phyloP scores from a whole-genome alignment of 768 basidiomycete genomes.

The Boletus rex-veris region DNA sequence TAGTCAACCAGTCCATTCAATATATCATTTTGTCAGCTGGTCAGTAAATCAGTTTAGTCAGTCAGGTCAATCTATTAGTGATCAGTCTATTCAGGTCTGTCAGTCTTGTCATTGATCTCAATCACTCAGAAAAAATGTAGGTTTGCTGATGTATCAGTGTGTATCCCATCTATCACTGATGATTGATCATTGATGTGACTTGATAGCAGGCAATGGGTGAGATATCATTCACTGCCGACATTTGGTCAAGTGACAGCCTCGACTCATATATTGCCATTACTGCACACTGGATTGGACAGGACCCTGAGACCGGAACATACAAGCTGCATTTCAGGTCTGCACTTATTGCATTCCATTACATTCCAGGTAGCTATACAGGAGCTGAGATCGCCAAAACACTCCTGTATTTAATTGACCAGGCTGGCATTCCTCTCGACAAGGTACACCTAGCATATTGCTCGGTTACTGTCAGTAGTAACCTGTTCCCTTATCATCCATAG shows the following conservation, averaged over 20 bases:
- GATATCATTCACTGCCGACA: too few species aligned
- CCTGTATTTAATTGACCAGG: background rate
- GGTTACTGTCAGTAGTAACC: background rate
- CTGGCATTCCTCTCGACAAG: slow-evolving; percentile 7
- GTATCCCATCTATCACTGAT: too few species aligned
- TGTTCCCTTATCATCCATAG: slow-evolving; percentile 6
- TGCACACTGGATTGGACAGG: background rate
- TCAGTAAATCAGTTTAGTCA: too few species aligned
- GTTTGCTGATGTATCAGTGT: too few species aligned
- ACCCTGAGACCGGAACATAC: background rate
- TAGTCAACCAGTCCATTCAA: too few species aligned
- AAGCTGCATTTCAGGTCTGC: background rate
- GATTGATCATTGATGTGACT: too few species aligned
- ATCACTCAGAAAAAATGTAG: too few species aligned
- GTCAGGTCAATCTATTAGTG: too few species aligned
- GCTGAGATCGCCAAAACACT: background rate
- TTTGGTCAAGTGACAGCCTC: background rate
- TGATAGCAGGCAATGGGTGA: too few species aligned
- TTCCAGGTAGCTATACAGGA: background rate
- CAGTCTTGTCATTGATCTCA: too few species aligned
- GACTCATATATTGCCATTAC: background rate
- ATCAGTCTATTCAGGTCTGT: too few species aligned
- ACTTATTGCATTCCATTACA: slow-evolving; percentile 12
- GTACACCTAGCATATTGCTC: background rate
- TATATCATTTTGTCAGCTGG: too few species aligned